Evolutionary conservation across 176 grass and related monocot genomes (phyloP).

Genomic region (Chrysopogon serrulatus): DNA sequence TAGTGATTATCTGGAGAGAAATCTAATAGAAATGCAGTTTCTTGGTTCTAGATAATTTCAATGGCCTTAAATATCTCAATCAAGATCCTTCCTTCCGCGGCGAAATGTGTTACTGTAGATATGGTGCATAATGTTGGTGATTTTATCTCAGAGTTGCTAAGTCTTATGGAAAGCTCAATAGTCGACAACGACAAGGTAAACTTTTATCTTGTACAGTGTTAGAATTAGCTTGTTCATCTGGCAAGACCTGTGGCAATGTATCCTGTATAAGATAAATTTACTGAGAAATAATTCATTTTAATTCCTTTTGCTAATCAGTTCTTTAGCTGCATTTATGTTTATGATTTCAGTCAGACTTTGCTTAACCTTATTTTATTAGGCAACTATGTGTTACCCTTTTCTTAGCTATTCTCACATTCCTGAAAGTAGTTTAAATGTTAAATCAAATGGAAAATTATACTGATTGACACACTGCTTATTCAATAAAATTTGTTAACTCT

Average conservation of each 20-base stretch:
- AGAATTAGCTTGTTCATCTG: slow-evolving; percentile 22
- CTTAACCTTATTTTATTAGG: slow-evolving; percentile 1
- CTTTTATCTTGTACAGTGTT: slow-evolving; percentile 5
- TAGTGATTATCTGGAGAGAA: slow-evolving; percentile 3
- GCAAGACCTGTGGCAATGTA: neutral
- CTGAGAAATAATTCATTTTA: neutral
- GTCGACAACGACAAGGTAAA: slow-evolving; percentile 57
- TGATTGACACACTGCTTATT: neutral
- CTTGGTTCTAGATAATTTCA: slow-evolving; percentile 65
- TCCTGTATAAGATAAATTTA: neutral
- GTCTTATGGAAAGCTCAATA: slow-evolving; percentile 50
- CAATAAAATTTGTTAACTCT: neutral
- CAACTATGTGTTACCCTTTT: neutral
- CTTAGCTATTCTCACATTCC: neutral
- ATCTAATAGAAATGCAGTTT: slow-evolving; percentile 29
- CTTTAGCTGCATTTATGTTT: neutral
- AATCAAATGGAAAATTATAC: neutral
- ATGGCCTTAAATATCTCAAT: slow-evolving; percentile 55
- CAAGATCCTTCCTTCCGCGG: slow-evolving; percentile 43
- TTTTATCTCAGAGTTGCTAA: slow-evolving; percentile 58
- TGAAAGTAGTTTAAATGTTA: neutral
- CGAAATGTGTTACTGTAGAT: slow-evolving; percentile 34
- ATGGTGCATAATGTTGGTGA: slow-evolving; percentile 29
- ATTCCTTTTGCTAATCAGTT: neutral
- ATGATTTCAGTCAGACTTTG: neutral